Evolutionary conservation across 2,329 filamentous ascomycete genomes (phyloP).

Genomic region (Teratosphaeriaceae sp.): DNA sequence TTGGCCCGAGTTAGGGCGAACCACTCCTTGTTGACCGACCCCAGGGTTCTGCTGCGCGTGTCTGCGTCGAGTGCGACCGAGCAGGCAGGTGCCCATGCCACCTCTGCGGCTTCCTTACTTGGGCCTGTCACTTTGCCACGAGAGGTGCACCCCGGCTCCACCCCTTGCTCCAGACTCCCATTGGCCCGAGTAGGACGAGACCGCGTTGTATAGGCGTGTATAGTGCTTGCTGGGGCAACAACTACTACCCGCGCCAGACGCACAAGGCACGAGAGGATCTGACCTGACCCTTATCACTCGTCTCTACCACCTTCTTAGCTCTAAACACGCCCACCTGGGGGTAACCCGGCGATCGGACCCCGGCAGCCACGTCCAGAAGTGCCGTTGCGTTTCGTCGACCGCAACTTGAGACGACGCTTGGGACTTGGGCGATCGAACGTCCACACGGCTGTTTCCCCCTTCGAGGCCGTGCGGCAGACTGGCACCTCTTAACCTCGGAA

Average conservation of each 20-base stretch:
- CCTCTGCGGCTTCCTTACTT: conserved; percentile 21
- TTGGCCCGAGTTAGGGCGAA: not conserved
- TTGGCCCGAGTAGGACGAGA: conserved; percentile 10
- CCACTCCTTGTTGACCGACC: no score
- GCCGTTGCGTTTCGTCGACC: conserved; percentile 17
- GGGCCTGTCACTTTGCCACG: conserved; percentile 15
- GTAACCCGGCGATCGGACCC: no score
- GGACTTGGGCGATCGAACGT: conserved; percentile 5
- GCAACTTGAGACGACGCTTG: conserved; percentile 20
- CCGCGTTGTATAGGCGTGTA: no score
- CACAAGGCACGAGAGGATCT: no score
- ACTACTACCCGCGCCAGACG: no score
- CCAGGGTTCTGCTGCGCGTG: no score
- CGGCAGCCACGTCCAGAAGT: not conserved
- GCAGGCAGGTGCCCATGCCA: not conserved
- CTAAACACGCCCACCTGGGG: no score
- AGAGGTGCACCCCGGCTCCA: conserved; percentile 26
- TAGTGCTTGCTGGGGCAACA: no score
- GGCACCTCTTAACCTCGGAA: conserved; percentile 10
- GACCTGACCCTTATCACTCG: no score
- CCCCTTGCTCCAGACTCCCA: conserved; percentile 27
- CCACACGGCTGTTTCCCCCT: no score
- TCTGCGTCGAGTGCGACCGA: not conserved
- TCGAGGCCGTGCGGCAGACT: no score
- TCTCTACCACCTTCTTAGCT: no score